Conservation (phyloP, 192 early-diverging fungal genomes). For the Coemansia sp. region DNA sequence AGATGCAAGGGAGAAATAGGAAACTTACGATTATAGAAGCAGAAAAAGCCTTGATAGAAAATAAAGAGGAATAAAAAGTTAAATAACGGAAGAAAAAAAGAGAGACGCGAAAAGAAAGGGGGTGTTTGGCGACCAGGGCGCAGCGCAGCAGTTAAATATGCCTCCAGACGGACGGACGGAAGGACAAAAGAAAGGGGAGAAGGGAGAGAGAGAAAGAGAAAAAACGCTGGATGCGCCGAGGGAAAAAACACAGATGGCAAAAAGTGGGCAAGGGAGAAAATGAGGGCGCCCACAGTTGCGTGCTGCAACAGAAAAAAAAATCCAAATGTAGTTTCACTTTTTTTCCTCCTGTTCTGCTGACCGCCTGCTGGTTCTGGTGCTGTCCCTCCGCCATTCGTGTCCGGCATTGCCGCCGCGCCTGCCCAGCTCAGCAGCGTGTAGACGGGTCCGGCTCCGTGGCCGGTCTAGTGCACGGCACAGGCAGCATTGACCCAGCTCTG, state of each 20-base stretch:
- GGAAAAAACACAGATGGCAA: slow-evolving; percentile 5
- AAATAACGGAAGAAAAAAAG: slow-evolving; percentile 26
- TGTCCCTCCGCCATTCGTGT: neutral
- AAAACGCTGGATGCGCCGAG: slow-evolving; percentile 7
- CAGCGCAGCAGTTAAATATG: slow-evolving; percentile 39
- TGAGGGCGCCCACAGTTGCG: slow-evolving; percentile 1
- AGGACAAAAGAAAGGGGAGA: neutral
- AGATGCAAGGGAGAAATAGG: slow-evolving; percentile 4
- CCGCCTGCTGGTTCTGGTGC: neutral
- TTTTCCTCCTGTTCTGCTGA: slow-evolving; percentile 3
- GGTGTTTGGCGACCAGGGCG: slow-evolving; percentile 21
- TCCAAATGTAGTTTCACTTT: slow-evolving; percentile 1
- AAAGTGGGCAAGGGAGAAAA: neutral
- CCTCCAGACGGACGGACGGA: slow-evolving; percentile 7
- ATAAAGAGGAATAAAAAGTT: slow-evolving; percentile 30
- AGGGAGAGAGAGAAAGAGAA: slow-evolving; percentile 12
- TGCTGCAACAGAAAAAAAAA: slow-evolving; percentile 6
- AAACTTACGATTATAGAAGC: slow-evolving; percentile 24
- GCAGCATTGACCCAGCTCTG: no score
- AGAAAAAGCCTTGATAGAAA: slow-evolving; percentile 11
- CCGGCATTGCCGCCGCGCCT: neutral
- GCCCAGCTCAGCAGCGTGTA: neutral
- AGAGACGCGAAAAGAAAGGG: slow-evolving; percentile 18
- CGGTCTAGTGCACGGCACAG: no score
- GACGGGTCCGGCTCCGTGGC: neutral